Evolutionary conservation across 202 grass and related monocot genomes (phyloP).

Genomic region (Bolboschoenoplectus hybrid): DNA sequence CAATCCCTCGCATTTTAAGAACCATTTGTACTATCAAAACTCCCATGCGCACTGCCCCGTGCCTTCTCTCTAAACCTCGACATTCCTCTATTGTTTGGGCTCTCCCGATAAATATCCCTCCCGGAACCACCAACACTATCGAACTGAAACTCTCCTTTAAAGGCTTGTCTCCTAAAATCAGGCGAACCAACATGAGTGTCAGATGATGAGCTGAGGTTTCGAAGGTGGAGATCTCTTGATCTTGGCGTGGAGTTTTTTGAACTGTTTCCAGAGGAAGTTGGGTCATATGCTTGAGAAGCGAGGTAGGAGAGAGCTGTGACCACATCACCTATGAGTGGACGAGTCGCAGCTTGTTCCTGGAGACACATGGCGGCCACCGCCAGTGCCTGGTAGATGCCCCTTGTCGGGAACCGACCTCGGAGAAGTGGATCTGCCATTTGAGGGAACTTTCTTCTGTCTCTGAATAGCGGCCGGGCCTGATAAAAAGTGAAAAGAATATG

Average conservation of each 20-base stretch:
- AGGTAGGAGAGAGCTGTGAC: conserved; percentile 86
- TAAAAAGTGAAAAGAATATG: conserved; percentile 31
- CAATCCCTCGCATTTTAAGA: background rate
- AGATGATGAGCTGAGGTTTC: conserved; percentile 56
- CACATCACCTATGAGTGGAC: conserved; percentile 85
- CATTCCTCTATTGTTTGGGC: conserved; percentile 47
- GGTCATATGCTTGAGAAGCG: conserved; percentile 73
- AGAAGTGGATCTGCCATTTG: conserved; percentile 79
- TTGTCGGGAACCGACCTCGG: conserved; percentile 66
- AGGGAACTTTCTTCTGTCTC: conserved; percentile 78
- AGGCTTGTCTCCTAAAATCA: conserved; percentile 59
- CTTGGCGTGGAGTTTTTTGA: conserved; percentile 64
- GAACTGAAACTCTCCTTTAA: conserved; percentile 49
- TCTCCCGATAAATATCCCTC: conserved; percentile 63
- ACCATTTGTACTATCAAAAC: conserved; percentile 44
- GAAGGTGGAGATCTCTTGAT: conserved; percentile 55
- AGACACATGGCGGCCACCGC: conserved; percentile 89
- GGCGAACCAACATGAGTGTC: conserved; percentile 51
- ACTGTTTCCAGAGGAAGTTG: conserved; percentile 44
- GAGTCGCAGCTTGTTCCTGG: conserved; percentile 71
- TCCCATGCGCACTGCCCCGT: conserved; percentile 33
- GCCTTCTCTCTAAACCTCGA: conserved; percentile 47
- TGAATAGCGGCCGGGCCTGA: conserved; percentile 85
- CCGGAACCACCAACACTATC: conserved; percentile 61
- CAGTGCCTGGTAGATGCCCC: conserved; percentile 87